A percentile compares a stretch with the other conserved stretches of the same genome.
These are phyloP conservation scores for Geosiphon pyriformis DNA, from an alignment of 192 early-diverging fungal genomes.

Conservation along the genomic window DNA sequence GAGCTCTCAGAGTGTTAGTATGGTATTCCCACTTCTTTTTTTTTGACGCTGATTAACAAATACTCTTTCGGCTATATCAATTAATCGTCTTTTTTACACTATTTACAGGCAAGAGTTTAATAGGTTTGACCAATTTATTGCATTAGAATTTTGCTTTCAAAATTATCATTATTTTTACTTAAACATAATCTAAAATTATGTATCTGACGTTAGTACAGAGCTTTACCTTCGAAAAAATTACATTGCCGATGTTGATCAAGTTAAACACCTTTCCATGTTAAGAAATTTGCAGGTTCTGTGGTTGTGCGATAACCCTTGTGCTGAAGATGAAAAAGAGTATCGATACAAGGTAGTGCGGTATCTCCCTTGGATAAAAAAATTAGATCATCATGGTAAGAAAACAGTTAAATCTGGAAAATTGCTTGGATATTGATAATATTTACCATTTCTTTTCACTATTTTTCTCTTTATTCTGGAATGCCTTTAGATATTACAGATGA, in stretches of 20 bases:
- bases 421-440: neutral
- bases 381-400: conserved; percentile 20
- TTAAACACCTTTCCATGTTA: conserved; percentile 11
- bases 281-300: conserved; percentile 21
- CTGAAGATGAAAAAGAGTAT: conserved; percentile 17
- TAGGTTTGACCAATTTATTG: neutral
- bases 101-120: conserved; percentile 15
- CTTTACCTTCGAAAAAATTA: conserved; percentile 23
- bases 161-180: neutral
- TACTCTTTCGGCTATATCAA: neutral
- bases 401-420: neutral
- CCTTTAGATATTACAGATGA: conserved; percentile 24
- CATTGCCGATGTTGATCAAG: conserved; percentile 19
- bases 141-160: neutral
- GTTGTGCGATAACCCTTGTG: conserved; percentile 25
- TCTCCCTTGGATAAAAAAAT: conserved; percentile 20
- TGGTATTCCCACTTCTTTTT: conserved; percentile 1
- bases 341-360: conserved; percentile 8
- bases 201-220: conserved; percentile 3
- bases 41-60: neutral
- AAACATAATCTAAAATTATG: neutral
- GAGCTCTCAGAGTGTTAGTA: conserved; percentile 24
- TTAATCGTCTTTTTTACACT: neutral
- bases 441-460: too few species aligned
- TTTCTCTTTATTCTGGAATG: too few species aligned